Base-by-base conservation (phyloP, 441 rosid genomes). In the Omphalea diandra region DNA sequence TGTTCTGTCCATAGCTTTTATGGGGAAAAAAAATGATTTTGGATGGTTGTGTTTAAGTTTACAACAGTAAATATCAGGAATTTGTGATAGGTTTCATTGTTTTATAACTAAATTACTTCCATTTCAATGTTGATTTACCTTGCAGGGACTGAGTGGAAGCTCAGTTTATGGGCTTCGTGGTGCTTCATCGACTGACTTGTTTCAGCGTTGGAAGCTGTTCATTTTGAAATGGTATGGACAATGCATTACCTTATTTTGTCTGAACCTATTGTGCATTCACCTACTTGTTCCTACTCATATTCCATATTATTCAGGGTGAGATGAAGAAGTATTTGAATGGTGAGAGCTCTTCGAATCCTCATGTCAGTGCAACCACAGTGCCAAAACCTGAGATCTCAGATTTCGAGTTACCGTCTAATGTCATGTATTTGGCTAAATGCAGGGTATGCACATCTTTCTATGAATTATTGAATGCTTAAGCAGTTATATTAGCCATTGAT, bases 371-470 rank as follows among this genome's bases (percentile, higher is more conserved):
- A 53, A 68, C 72, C 35, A 60, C 64, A 4, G 70, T 72, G 50
- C 91, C 91, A 0, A 88, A 88, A 80, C 83, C 87, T 56, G 92
- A 90, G 79, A 71, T 62, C 31, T 71, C 83, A 59, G 90, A 87
- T 73, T 83, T 79, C 40, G 86, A 83, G 67, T 76, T 88, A 27
- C 86, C 87, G 1, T 69, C 80, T 0, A 86, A 81, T 52, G 73
- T 74, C 11, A 62, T 74, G 29, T 76, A 61, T 64, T 73, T 90
- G 2, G 75, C 67, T 8, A 85, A 77, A 71, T 41, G 66, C 33
- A 87, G 81, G 85, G 96, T 92, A 85, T 64, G 76, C 20, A 55
- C n/a, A 6, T 17, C 40, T 50, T 60, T 46, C 65, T 10, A 40
- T 26, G 58, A 53, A 1, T 4, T 53, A 22, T 24, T 24, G 17